Evolutionary conservation across 1,284 basidiomycete species (phyloP).

Genomic region (Leccinum colubrinum): DNA sequence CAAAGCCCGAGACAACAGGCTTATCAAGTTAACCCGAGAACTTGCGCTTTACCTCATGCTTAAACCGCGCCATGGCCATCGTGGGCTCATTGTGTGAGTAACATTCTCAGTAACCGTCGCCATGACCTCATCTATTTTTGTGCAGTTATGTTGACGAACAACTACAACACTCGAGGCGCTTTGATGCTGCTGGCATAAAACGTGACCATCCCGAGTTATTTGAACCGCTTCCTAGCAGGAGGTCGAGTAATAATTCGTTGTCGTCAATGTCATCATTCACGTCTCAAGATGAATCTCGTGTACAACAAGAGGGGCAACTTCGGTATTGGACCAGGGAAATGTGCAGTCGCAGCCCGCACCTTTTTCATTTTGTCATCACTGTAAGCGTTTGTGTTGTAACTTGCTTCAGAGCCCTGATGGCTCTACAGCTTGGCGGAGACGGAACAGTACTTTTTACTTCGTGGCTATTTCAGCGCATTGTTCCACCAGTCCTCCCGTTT

Average conservation of each 20-base stretch:
- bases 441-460: conserved; percentile 99
- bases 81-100: conserved; percentile 77
- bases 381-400: conserved; percentile 46
- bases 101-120: conserved; percentile 17
- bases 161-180: conserved; percentile 87
- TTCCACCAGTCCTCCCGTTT: conserved; percentile 96
- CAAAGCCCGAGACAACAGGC: conserved; percentile 95
- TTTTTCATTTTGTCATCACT: conserved; percentile 98
- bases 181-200: conserved; percentile 89
- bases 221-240: conserved; percentile 69
- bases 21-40: conserved; percentile 93
- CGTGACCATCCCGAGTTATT: conserved; percentile 90
- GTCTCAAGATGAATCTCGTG: conserved; percentile 38
- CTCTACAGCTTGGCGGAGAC: conserved; percentile 85
- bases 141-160: conserved; percentile 93
- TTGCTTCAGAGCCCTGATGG: conserved; percentile 11
- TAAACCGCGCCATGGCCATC: conserved; percentile 60
- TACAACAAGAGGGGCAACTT: conserved; percentile 80
- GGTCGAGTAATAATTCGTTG: conserved; percentile 62
- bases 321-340: conserved; percentile 98
- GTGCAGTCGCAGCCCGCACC: conserved; percentile 89
- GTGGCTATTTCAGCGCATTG: conserved; percentile 98
- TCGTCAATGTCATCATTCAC: conserved; percentile 47
- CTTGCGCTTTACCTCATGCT: conserved; percentile 94
- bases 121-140: conserved; percentile 11